Percentiles rank a stretch among this genome's conserved stretches.
These are phyloP conservation scores for Angomonas ambiguus DNA, from an alignment of 208 protist species.

Conservation along the genomic window DNA sequence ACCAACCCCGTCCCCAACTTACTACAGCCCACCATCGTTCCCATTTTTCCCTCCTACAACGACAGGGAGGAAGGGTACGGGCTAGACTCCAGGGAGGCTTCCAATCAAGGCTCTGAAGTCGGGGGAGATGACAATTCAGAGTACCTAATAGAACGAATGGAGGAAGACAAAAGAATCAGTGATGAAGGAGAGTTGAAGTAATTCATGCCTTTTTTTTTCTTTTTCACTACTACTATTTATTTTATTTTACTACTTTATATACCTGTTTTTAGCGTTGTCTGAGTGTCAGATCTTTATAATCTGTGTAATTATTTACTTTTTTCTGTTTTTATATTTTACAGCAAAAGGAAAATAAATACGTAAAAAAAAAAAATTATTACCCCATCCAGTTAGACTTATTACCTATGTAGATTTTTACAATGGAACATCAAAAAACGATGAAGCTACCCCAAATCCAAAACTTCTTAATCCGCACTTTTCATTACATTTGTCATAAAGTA, in stretches of 20 bases:
- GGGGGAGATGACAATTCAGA: conserved; percentile 13
- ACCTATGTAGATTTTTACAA: no score
- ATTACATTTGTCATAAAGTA: no score
- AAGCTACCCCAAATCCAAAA: no score
- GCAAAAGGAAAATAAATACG: background rate
- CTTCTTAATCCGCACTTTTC: no score
- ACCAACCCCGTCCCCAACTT: conserved; percentile 31
- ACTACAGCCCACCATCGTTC: conserved; percentile 30
- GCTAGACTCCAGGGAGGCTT: background rate
- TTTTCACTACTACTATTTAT: no score
- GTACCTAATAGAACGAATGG: background rate
- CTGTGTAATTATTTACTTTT: conserved; percentile 1
- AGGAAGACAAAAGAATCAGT: background rate
- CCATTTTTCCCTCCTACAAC: conserved; percentile 1
- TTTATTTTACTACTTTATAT: no score
- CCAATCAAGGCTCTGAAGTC: conserved; percentile 20
- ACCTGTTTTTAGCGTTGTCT: background rate
- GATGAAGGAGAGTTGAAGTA: background rate
- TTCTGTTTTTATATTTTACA: background rate
- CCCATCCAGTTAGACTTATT: conserved; percentile 5
- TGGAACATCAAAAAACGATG: no score
- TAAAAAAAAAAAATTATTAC: background rate
- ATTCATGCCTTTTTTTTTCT: no score
- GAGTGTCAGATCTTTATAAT: background rate
- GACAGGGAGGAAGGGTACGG: background rate